Percentiles rank a stretch among this genome's conserved stretches.
Conservation (phyloP, 2,329 filamentous ascomycete species). For the Neonectria neomacrospora region DNA sequence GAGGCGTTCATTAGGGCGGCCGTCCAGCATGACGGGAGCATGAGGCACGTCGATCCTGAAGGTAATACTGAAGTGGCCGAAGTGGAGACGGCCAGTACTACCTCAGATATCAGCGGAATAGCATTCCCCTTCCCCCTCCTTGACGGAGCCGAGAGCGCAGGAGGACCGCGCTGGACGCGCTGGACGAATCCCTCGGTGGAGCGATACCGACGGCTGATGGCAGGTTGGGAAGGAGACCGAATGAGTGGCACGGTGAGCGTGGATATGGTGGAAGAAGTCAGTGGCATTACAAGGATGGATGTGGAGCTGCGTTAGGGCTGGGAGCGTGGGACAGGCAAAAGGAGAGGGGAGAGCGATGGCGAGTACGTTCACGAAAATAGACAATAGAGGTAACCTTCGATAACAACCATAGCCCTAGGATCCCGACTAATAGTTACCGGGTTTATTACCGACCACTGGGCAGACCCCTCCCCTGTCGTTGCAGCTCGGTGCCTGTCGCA, state of each 20-base stretch:
- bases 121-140: slow-evolving; percentile 22
- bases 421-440: slow-evolving; percentile 33
- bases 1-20: slow-evolving; percentile 32
- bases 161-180: slow-evolving; percentile 10
- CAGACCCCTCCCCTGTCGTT: slow-evolving; percentile 26
- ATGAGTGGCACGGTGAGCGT: slow-evolving; percentile 41
- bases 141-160: slow-evolving; percentile 25
- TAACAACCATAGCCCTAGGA: slow-evolving; percentile 28
- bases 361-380: slow-evolving; percentile 34
- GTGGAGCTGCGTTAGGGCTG: slow-evolving; percentile 48
- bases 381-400: slow-evolving; percentile 23
- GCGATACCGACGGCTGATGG: slow-evolving; percentile 30
- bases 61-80: slow-evolving; percentile 47
- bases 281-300: slow-evolving; percentile 52
- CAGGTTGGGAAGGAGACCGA: slow-evolving; percentile 30
- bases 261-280: slow-evolving; percentile 50
- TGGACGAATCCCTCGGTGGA: slow-evolving; percentile 21
- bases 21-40: slow-evolving; percentile 48
- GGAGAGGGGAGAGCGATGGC: slow-evolving; percentile 22
- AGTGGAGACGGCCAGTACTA: slow-evolving; percentile 11
- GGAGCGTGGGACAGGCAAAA: slow-evolving; percentile 4
- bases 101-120: slow-evolving; percentile 19
- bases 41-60: slow-evolving; percentile 47
- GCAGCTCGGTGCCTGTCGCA: slow-evolving; percentile 3
- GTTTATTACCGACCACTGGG: slow-evolving; percentile 35